Evolutionary conservation across 495 filamentous ascomycete species (phyloP).

Genomic region (Hypoxylon lienhwacheense): DNA sequence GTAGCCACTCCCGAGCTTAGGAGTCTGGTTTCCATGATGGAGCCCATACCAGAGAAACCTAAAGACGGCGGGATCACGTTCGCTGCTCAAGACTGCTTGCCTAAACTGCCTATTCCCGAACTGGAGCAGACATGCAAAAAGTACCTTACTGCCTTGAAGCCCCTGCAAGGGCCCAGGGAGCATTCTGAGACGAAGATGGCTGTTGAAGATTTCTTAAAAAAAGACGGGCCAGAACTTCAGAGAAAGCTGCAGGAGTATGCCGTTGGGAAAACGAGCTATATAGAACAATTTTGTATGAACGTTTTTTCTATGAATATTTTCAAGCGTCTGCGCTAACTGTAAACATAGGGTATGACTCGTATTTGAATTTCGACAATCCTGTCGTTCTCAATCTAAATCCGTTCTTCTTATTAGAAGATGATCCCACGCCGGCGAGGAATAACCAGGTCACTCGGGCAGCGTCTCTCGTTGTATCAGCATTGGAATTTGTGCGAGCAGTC

Average conservation of each 20-base stretch:
- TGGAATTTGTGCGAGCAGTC: slow-evolving; percentile 92
- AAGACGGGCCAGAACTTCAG: slow-evolving; percentile 83
- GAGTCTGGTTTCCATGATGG: slow-evolving; percentile 39
- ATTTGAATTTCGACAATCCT: slow-evolving; percentile 95
- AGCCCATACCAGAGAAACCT: slow-evolving; percentile 45
- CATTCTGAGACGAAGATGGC: slow-evolving; percentile 80
- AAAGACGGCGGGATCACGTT: slow-evolving; percentile 74
- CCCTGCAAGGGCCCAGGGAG: slow-evolving; percentile 78
- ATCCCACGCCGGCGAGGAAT: slow-evolving; percentile 92
- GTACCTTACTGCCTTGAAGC: slow-evolving; percentile 78
- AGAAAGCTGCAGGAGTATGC: slow-evolving; percentile 92
- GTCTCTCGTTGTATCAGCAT: slow-evolving; percentile 84
- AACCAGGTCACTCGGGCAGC: slow-evolving; percentile 95
- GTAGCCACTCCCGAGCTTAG: slow-evolving; percentile 34
- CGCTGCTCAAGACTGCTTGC: slow-evolving; percentile 82
- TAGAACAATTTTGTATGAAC: slow-evolving; percentile 95
- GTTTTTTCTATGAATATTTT: neutral
- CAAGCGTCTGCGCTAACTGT: slow-evolving; percentile 7
- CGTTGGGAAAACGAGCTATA: slow-evolving; percentile 90
- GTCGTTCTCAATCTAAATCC: slow-evolving; percentile 97
- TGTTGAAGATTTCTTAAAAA: slow-evolving; percentile 80
- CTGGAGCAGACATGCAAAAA: slow-evolving; percentile 76
- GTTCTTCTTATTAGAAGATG: slow-evolving; percentile 96
- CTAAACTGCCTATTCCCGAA: slow-evolving; percentile 94
- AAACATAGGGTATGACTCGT: slow-evolving; percentile 90